Base-by-base conservation (phyloP, 116 monocot genomes). In the Phalaenopsis hybrid region DNA sequence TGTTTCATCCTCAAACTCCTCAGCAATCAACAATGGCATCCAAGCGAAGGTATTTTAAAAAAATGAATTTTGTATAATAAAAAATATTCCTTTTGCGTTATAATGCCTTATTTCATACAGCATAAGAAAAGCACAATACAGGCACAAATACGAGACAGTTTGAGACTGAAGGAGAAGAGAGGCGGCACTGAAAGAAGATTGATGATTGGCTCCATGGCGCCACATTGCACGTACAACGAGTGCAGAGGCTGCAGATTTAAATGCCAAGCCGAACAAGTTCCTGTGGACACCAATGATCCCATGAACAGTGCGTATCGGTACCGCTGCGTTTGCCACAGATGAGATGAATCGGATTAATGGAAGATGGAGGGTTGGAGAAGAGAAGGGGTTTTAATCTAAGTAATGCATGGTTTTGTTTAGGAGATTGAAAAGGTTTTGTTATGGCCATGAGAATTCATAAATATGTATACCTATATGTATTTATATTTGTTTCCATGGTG, bases 201-300 rank as follows among this genome's bases (percentile, higher is more conserved):
- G 86, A 83, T 96, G 92, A 93, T 96, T 3, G 96, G 96, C 0
- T 96, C 96, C 8, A 90, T 84, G 11, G 93, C 93, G 75, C 96
- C 96, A 4, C 85, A 79, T 17, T 96, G 96, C 84, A 96, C 92
- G 9, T 93, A 86, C 72, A 95, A 93, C 41, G 93, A 96, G 74
- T 96, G 96, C 89, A 92, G 90, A 79, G 92, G 96, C 6, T 96
- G 96, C 78, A 83, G 90, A 67, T 93, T 86, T 89, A 91, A 87
- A 78, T 96, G 96, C 84, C 87, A 76, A 7, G 90, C 96, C 1
- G 93, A 96, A 85, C 96, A 96, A 46, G 87, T 96, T 6, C 96
- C 96, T 0, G 90, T 96, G 2, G 92, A 96, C 46, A 92, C 93
- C 18, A 86, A 84, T 44, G 93, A 96, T 50, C 96, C 96, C 37